Base-by-base conservation (phyloP, 78 protist genomes). In the Monosiga brevicollis region DNA sequence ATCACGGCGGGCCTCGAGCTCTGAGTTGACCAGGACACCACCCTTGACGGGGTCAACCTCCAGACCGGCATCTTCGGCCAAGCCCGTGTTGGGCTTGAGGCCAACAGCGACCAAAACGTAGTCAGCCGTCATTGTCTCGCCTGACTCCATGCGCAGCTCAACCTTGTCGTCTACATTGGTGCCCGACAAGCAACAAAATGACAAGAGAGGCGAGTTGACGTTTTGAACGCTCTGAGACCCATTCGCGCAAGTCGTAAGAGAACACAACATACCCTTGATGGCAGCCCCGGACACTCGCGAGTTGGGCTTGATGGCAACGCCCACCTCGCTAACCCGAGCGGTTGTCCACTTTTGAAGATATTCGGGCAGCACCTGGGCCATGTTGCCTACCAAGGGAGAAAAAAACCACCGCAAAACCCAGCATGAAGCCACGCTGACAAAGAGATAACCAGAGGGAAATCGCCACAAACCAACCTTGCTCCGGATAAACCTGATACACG, bases 1-100 rank as follows among this genome's bases (percentile, higher is more conserved):
- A 38, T 87, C 83, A 6, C 88, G 39, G 72, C 96, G 78, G 20
- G 93, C 89, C 85, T 88, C 93, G 15, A 93, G 72, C 80, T 93
- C 96, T 0, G 93, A 81, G 80, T 93, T 93, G 2, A 83, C 92
- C 6, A 89, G 54, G 36, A 89, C 79, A 34, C 96, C 96, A 38
- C 96, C 96, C 62, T 83, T 81, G 49, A 36, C 20, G 25, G 78
- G 78, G 82, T 93, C 96, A 1, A 93, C 73, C 76, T 93, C 96
- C 26, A 93, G 79, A 9, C 88, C 79, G 6, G 92, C 87, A 0
- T 42, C 38, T 20, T 62, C 76, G 34, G 91, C 93, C 26, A 93
- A 42, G n/a, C 84, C 87, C 9, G 76, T 76, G 55, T 90, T 87
- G 42, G 96, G 94, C 41, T 80, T 39, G 37, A 93, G 38, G 42